Conservation (phyloP, 2,329 filamentous ascomycete genomes). For the Cercospora sp. region DNA sequence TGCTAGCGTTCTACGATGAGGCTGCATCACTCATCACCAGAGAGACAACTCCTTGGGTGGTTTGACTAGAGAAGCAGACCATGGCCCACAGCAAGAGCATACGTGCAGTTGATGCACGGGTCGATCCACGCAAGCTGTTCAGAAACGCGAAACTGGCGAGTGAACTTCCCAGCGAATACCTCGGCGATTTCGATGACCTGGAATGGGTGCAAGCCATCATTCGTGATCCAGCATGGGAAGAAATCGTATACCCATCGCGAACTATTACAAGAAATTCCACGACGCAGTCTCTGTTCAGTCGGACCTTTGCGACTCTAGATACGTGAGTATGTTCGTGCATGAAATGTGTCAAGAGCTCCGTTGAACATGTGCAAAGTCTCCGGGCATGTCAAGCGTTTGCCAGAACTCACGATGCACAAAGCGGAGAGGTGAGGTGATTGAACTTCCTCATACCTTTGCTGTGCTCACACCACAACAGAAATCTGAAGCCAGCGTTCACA, state of each 20-base stretch:
- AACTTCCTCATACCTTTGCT: background rate
- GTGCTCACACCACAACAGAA: conserved; percentile 4
- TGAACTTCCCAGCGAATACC: conserved; percentile 20
- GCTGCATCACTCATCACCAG: background rate
- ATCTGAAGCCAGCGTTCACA: background rate
- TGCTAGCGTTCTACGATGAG: background rate
- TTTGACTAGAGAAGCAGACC: background rate
- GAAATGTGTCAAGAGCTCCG: background rate
- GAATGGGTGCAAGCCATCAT: conserved; percentile 15
- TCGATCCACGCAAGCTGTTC: background rate
- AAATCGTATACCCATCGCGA: conserved; percentile 14
- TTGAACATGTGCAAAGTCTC: background rate
- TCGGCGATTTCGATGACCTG: conserved; percentile 16
- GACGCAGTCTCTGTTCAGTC: conserved; percentile 13
- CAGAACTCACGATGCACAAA: background rate
- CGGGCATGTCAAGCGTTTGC: conserved; percentile 17
- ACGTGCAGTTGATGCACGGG: background rate
- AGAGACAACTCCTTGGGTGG: background rate
- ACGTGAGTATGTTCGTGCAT: conserved; percentile 7
- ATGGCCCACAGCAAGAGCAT: background rate
- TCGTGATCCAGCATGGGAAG: conserved; percentile 11
- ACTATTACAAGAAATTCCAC: conserved; percentile 20
- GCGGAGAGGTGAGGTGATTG: background rate
- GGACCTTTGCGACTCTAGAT: conserved; percentile 16
- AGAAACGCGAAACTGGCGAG: conserved; percentile 5